Evolutionary conservation across 2,329 filamentous ascomycete genomes (phyloP).

Genomic region (Penicillium sp.): DNA sequence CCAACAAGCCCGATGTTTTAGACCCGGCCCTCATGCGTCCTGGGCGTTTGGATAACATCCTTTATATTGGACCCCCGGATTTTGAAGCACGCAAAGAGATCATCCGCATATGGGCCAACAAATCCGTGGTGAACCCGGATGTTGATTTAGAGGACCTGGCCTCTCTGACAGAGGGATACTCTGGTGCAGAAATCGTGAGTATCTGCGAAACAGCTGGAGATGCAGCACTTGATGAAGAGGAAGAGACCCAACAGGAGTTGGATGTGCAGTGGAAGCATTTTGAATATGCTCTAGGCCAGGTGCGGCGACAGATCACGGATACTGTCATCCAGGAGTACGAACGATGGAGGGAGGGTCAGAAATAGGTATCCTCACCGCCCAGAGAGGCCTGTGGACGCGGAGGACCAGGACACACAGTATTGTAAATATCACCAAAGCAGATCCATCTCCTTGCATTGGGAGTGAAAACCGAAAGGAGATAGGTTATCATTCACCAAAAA

Average conservation of each 20-base stretch:
- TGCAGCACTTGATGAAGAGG: slow-evolving; percentile 54
- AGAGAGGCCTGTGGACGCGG: no score
- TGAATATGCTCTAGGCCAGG: slow-evolving; percentile 43
- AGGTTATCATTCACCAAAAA: no score
- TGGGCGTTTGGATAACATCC: slow-evolving; percentile 78
- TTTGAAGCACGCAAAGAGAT: slow-evolving; percentile 73
- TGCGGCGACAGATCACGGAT: slow-evolving; percentile 61
- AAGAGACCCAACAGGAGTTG: slow-evolving; percentile 41
- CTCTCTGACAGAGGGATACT: slow-evolving; percentile 70
- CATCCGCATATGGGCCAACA: slow-evolving; percentile 65
- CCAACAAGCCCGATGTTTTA: slow-evolving; percentile 83
- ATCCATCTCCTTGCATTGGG: no score
- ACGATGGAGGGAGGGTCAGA: slow-evolving; percentile 47
- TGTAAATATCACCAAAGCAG: no score
- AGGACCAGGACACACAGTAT: no score
- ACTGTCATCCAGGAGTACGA: slow-evolving; percentile 62
- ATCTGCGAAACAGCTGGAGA: slow-evolving; percentile 57
- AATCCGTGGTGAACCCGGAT: slow-evolving; percentile 61
- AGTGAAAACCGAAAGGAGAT: no score
- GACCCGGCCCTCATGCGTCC: slow-evolving; percentile 84
- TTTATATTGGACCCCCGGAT: slow-evolving; percentile 84
- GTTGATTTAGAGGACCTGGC: slow-evolving; percentile 69
- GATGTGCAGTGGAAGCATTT: slow-evolving; percentile 47
- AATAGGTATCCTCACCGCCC: background rate
- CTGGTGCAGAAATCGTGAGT: slow-evolving; percentile 77